Percentiles rank a stretch among this genome's conserved stretches.
These are phyloP conservation scores for Pseudocohnilembus persalinus DNA, from an alignment of 169 alveolate genomes.

Conservation along the genomic window DNA sequence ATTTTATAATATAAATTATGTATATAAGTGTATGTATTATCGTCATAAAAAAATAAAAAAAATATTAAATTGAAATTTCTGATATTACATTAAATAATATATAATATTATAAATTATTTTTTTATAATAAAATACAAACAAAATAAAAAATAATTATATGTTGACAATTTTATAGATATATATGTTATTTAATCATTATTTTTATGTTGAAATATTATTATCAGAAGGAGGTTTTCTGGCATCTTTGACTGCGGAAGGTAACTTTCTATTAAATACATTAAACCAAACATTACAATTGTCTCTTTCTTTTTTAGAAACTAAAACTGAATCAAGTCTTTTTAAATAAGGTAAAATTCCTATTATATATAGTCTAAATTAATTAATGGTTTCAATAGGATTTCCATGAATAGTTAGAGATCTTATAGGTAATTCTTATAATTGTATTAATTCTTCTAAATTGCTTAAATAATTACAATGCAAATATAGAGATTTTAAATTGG, in stretches of 20 bases:
- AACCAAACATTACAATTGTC: slow-evolving; percentile 31
- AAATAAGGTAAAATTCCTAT: slow-evolving; percentile 61
- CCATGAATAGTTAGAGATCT: slow-evolving; percentile 76
- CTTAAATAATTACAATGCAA: slow-evolving; percentile 81
- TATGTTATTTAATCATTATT: too few relatives aligned
- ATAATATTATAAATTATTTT: too few relatives aligned
- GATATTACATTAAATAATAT: too few relatives aligned
- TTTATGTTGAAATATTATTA: background rate
- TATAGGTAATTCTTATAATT: slow-evolving; percentile 58
- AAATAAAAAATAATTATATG: too few relatives aligned
- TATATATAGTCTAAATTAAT: slow-evolving; percentile 77
- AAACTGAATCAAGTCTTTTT: slow-evolving; percentile 83
- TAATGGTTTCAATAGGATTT: slow-evolving; percentile 81
- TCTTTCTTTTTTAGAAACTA: slow-evolving; percentile 78
- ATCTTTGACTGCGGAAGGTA: background rate
- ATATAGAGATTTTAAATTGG: slow-evolving; percentile 69
- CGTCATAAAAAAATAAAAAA: background rate
- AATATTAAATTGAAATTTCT: too few relatives aligned
- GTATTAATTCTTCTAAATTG: slow-evolving; percentile 64
- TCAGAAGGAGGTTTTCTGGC: background rate
- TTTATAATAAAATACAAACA: too few relatives aligned
- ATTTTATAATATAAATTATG: too few relatives aligned
- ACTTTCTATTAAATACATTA: too few relatives aligned
- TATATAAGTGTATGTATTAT: background rate
- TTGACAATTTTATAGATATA: too few relatives aligned